A percentile compares a stretch with the other conserved stretches of the same genome.
phyloP scores from a whole-genome alignment of 2,329 filamentous ascomycete species.

The Ophiobolus disseminans region DNA sequence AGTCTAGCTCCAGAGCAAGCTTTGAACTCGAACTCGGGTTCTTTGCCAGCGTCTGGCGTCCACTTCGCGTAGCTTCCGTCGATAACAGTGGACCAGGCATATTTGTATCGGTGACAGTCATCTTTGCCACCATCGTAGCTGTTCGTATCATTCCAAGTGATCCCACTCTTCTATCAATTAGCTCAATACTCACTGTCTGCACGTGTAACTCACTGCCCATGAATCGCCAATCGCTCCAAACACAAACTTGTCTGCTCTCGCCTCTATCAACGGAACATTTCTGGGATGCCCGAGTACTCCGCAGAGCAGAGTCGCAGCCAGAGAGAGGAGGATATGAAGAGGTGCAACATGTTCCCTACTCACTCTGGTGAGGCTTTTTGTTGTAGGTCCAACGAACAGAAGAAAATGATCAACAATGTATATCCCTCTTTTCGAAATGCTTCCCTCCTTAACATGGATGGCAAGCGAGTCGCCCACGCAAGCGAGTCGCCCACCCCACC shows the following conservation, averaged over 20 bases:
- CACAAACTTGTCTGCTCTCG: conserved; percentile 3
- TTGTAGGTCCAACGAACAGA: too few species aligned
- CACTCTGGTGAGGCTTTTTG: too few species aligned
- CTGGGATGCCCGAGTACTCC: too few species aligned
- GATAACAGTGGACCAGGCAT: conserved; percentile 15
- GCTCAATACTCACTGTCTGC: neutral
- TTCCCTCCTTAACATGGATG: too few species aligned
- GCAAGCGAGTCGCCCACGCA: too few species aligned
- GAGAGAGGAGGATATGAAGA: too few species aligned
- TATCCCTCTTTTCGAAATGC: too few species aligned
- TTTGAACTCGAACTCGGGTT: conserved; percentile 11
- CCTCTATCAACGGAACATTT: neutral
- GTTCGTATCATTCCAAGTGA: neutral
- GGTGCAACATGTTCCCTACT: too few species aligned
- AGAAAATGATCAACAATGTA: too few species aligned
- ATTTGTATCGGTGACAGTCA: conserved; percentile 6
- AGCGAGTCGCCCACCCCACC: too few species aligned
- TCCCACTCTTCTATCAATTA: conserved; percentile 6
- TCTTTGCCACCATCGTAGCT: conserved; percentile 4
- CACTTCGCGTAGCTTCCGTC: neutral
- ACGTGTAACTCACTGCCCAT: conserved; percentile 10
- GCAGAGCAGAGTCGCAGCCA: too few species aligned
- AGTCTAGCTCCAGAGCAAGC: conserved; percentile 9
- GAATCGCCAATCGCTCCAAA: conserved; percentile 9
- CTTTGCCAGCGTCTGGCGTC: conserved; percentile 6